These are phyloP conservation scores for Phaseolus coccineus DNA, from an alignment of 331 rosid species.

Conservation along the genomic window DNA sequence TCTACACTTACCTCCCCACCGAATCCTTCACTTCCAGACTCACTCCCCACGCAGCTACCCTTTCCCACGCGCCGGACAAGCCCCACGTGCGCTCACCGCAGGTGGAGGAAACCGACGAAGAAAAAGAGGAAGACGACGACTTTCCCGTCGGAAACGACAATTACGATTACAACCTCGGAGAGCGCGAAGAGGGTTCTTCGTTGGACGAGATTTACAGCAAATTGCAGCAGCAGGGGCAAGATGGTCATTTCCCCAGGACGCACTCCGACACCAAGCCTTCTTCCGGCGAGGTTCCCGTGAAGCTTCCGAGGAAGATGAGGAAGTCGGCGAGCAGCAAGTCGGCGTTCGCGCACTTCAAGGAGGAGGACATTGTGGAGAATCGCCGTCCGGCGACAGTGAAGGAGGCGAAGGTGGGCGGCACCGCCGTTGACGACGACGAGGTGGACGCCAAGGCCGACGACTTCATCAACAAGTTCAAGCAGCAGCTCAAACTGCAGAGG, in stretches of 20 bases:
- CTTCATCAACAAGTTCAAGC: conserved; percentile 92
- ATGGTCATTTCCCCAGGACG: conserved; percentile 50
- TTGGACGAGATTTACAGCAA: conserved; percentile 70
- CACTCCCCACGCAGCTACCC: neutral
- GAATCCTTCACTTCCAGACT: conserved; percentile 43
- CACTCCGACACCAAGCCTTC: conserved; percentile 74
- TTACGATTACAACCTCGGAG: neutral
- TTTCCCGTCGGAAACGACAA: neutral
- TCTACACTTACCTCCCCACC: conserved; percentile 48
- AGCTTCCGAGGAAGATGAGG: conserved; percentile 76
- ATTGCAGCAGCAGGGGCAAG: conserved; percentile 52
- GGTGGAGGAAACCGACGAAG: neutral
- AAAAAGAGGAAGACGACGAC: neutral
- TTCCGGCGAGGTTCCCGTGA: conserved; percentile 62
- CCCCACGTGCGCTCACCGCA: neutral
- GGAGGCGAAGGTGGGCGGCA: conserved; percentile 54
- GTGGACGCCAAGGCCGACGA: conserved; percentile 92
- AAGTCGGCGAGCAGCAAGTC: conserved; percentile 82
- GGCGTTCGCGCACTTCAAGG: conserved; percentile 65
- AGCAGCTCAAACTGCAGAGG: conserved; percentile 91
- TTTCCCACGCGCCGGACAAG: conserved; percentile 14
- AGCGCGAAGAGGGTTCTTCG: conserved; percentile 27
- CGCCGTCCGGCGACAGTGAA: conserved; percentile 75
- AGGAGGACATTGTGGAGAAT: conserved; percentile 67
- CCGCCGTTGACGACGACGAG: conserved; percentile 56